Conservation (phyloP, 805 yeast genomes). For the Ogataea populi-albae region DNA sequence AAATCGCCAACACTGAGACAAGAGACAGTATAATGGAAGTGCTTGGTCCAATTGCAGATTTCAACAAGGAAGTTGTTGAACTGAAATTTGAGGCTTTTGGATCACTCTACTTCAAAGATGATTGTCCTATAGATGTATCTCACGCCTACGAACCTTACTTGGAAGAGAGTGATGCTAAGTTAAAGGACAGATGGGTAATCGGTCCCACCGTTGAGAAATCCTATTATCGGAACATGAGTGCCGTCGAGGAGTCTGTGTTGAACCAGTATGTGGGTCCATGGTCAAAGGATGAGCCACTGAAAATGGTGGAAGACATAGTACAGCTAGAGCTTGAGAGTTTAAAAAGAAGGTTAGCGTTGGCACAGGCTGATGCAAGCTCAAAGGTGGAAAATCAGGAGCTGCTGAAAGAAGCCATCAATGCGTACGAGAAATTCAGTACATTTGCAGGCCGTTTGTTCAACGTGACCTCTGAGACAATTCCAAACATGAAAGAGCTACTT, state of each 20-base stretch:
- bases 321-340: constrained; percentile 62
- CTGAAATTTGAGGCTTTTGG: constrained; percentile 75
- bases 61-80: constrained; percentile 24
- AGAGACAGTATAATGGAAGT: constrained; percentile 54
- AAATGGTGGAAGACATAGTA: constrained; percentile 63
- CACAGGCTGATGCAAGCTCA: constrained; percentile 52
- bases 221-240: constrained; percentile 65
- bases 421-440: constrained; percentile 57
- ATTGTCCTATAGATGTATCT: constrained; percentile 39
- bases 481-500: constrained; percentile 59
- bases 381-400: constrained; percentile 40
- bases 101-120: constrained; percentile 75
- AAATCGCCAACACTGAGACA: constrained; percentile 46
- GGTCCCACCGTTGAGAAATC: constrained; percentile 86
- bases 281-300: constrained; percentile 54
- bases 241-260: constrained; percentile 48
- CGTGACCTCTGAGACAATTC: constrained; percentile 50
- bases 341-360: constrained; percentile 49
- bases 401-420: constrained; percentile 49
- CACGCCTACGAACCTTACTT: constrained; percentile 42
- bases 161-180: constrained; percentile 54
- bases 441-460: constrained; percentile 61
- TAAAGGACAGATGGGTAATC: constrained; percentile 75
- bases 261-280: constrained; percentile 74
- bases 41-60: constrained; percentile 68